Conservation (phyloP, 306 rosid species). For the Potentilla sterilis region DNA sequence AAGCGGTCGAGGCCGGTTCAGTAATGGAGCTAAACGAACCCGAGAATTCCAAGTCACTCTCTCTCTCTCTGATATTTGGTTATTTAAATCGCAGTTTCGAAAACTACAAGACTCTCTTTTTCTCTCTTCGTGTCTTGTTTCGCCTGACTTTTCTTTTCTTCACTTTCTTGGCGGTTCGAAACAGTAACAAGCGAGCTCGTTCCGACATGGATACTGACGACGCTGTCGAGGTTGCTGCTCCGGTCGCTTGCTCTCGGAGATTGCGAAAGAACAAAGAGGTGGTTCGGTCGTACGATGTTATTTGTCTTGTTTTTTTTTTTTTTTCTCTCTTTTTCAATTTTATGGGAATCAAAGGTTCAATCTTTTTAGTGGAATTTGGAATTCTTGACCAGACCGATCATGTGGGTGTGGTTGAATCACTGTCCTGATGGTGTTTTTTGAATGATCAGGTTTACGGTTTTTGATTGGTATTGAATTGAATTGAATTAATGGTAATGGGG, state of each 20-base stretch:
- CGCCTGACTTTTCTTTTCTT: not conserved
- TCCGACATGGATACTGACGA: not conserved
- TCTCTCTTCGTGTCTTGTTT: not conserved
- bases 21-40: not conserved
- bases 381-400: conserved; percentile 2
- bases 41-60: not conserved
- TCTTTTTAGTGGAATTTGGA: not conserved
- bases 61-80: not conserved
- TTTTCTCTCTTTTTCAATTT: not conserved
- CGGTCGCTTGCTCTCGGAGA: not conserved
- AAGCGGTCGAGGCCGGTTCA: not conserved
- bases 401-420: not conserved
- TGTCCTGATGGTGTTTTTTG: not conserved
- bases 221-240: not conserved
- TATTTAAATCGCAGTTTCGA: not conserved
- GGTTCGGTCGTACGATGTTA: not conserved
- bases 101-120: conserved; percentile 5
- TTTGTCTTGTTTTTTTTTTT: not conserved
- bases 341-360: not conserved
- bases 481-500: not conserved
- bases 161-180: not conserved
- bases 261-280: conserved; percentile 13
- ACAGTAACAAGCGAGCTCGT: conserved; percentile 1
- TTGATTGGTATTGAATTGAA: not conserved
- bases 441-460: not conserved